Conservation (phyloP, 1,284 basidiomycete genomes). For the Schizopora paradoxa region DNA sequence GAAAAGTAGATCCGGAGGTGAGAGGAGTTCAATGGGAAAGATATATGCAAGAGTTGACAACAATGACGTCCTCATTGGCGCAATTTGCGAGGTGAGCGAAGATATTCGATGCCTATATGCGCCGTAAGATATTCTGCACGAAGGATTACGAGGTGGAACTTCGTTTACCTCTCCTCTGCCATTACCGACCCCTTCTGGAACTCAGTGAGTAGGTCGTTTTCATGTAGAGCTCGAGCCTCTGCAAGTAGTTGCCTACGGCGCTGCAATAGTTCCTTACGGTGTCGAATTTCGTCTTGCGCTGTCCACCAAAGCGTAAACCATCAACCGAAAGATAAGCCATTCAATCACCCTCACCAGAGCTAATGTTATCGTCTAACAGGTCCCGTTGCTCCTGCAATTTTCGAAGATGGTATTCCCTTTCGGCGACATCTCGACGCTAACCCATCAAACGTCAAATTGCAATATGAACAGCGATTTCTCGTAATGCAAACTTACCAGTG, state of each 20-base stretch:
- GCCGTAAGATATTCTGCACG: conserved; percentile 10
- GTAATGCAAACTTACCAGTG: conserved; percentile 7
- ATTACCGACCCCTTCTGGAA: conserved; percentile 35
- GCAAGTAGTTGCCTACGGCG: conserved; percentile 45
- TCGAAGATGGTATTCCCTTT: conserved; percentile 13
- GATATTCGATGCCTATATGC: conserved; percentile 39
- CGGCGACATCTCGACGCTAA: conserved; percentile 14
- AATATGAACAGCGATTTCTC: background rate
- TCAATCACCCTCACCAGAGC: conserved; percentile 4
- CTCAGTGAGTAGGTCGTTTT: conserved; percentile 32
- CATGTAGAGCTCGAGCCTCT: conserved; percentile 38
- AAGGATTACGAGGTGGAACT: conserved; percentile 15
- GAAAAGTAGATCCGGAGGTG: conserved; percentile 78
- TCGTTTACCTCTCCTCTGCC: conserved; percentile 39
- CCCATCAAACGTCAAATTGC: background rate
- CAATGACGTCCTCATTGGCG: conserved; percentile 58
- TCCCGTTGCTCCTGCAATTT: conserved; percentile 14
- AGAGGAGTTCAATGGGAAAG: conserved; percentile 84
- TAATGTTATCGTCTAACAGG: conserved; percentile 7
- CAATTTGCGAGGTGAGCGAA: conserved; percentile 44
- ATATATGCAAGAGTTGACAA: conserved; percentile 74
- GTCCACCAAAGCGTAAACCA: background rate
- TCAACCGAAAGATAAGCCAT: background rate
- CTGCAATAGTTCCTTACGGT: conserved; percentile 38
- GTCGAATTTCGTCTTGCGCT: conserved; percentile 29